Conservation (phyloP, 2,329 filamentous ascomycete genomes). For the Alternaria dauci region DNA sequence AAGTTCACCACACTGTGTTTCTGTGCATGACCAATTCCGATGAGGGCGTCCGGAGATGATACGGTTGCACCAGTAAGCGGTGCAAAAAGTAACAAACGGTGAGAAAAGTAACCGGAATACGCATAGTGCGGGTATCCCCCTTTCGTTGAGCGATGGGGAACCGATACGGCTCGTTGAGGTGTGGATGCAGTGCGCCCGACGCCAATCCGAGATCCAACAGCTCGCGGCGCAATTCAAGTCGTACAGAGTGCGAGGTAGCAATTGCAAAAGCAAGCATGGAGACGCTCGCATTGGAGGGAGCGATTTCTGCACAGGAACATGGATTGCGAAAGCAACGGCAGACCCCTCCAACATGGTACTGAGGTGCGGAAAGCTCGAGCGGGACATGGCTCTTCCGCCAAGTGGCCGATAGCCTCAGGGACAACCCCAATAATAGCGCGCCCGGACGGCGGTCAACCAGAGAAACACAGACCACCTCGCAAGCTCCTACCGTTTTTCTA, state of each 20-base stretch:
- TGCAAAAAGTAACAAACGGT: conserved; percentile 7
- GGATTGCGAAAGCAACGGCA: conserved; percentile 8
- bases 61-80: background rate
- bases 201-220: conserved; percentile 15
- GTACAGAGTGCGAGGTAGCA: background rate
- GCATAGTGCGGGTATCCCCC: conserved; percentile 1
- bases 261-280: background rate
- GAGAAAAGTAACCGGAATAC: conserved; percentile 19
- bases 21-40: background rate
- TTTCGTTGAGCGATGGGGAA: conserved; percentile 31
- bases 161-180: conserved; percentile 27
- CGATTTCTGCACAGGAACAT: background rate
- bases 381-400: conserved; percentile 12
- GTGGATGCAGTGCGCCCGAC: conserved; percentile 2
- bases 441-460: conserved; percentile 24
- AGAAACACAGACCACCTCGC: conserved; percentile 37
- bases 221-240: background rate
- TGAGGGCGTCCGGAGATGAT: conserved; percentile 6
- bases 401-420: conserved; percentile 19
- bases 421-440: conserved; percentile 26
- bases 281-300: background rate
- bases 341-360: background rate
- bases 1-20: conserved; percentile 2
- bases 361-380: conserved; percentile 1
- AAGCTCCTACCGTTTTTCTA: conserved; percentile 24